These are phyloP conservation scores for Ceratobasidium sp. DNA, from an alignment of 1,284 basidiomycete genomes.

Conservation along the genomic window DNA sequence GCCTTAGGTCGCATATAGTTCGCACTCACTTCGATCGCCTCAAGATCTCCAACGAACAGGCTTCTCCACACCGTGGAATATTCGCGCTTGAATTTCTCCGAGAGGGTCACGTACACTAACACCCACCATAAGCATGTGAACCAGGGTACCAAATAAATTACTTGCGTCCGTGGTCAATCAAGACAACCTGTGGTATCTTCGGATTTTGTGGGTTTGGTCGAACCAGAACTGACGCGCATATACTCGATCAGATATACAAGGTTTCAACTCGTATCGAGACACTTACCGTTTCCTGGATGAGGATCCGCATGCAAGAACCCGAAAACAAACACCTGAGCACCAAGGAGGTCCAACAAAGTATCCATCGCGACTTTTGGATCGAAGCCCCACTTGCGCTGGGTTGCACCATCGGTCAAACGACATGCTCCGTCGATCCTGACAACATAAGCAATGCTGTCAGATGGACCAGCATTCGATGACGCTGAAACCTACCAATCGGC, in stretches of 20 bases:
- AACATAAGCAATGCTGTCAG: slow-evolving; percentile 1
- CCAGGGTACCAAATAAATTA: background rate
- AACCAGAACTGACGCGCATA: slow-evolving; percentile 29
- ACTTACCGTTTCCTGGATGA: slow-evolving; percentile 46
- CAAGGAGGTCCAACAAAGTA: slow-evolving; percentile 57
- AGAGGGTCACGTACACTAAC: slow-evolving; percentile 57
- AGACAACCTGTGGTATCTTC: slow-evolving; percentile 51
- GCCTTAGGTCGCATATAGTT: background rate
- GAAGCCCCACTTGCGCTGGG: slow-evolving; percentile 57
- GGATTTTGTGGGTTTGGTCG: slow-evolving; percentile 59
- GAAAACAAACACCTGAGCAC: slow-evolving; percentile 60
- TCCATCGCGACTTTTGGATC: slow-evolving; percentile 55
- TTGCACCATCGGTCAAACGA: slow-evolving; percentile 56
- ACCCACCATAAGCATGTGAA: background rate
- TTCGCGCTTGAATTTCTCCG: slow-evolving; percentile 57
- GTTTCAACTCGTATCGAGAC: background rate
- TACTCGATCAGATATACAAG: background rate
- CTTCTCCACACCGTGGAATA: slow-evolving; percentile 62
- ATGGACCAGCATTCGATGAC: slow-evolving; percentile 53
- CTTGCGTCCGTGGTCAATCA: slow-evolving; percentile 61
- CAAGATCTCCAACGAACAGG: slow-evolving; percentile 60
- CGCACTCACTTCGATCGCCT: slow-evolving; percentile 52
- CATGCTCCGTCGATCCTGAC: slow-evolving; percentile 31
- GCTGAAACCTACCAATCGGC: slow-evolving; percentile 55
- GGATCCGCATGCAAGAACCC: slow-evolving; percentile 55